A percentile compares a stretch with the other conserved stretches of the same genome.
phyloP scores from a whole-genome alignment of 768 basidiomycete genomes.

The Clavulina sp. region DNA sequence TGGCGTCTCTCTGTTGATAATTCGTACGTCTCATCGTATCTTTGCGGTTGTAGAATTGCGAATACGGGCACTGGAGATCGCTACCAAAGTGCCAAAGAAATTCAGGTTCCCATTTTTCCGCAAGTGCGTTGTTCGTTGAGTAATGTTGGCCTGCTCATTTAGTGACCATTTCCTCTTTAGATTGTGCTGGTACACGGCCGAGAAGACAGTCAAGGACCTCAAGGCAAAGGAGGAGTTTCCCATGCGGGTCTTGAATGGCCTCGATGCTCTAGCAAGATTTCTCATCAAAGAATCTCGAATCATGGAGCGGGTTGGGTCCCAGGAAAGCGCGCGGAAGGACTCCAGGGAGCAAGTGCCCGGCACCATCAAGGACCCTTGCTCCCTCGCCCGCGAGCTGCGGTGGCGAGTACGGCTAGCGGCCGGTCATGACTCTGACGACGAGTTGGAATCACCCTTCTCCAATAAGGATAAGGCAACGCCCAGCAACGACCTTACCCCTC shows the following conservation, averaged over 20 bases:
- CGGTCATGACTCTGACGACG: conserved; percentile 14
- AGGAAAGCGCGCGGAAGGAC: conserved; percentile 53
- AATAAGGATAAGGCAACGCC: too few species aligned
- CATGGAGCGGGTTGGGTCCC: conserved; percentile 43
- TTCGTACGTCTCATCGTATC: neutral
- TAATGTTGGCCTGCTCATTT: conserved; percentile 8
- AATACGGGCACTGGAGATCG: conserved; percentile 80
- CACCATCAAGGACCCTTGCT: conserved; percentile 64
- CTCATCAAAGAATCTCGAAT: conserved; percentile 58
- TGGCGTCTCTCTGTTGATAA: conserved; percentile 6
- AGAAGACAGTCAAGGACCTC: conserved; percentile 59
- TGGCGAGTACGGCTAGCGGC: conserved; percentile 46
- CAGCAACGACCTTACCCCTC: too few species aligned
- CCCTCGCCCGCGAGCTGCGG: conserved; percentile 64
- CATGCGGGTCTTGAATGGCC: conserved; percentile 48
- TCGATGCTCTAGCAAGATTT: conserved; percentile 56
- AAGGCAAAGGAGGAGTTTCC: conserved; percentile 36
- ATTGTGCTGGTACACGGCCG: conserved; percentile 81
- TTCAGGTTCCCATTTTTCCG: conserved; percentile 75
- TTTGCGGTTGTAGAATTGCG: conserved; percentile 46
- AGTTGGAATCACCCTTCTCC: conserved; percentile 5
- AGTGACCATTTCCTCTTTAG: conserved; percentile 23
- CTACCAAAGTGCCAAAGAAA: conserved; percentile 82
- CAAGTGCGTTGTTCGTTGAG: conserved; percentile 28
- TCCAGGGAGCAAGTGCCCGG: conserved; percentile 76